Base-by-base conservation (phyloP, 768 basidiomycete species). In the Collybia sordida region DNA sequence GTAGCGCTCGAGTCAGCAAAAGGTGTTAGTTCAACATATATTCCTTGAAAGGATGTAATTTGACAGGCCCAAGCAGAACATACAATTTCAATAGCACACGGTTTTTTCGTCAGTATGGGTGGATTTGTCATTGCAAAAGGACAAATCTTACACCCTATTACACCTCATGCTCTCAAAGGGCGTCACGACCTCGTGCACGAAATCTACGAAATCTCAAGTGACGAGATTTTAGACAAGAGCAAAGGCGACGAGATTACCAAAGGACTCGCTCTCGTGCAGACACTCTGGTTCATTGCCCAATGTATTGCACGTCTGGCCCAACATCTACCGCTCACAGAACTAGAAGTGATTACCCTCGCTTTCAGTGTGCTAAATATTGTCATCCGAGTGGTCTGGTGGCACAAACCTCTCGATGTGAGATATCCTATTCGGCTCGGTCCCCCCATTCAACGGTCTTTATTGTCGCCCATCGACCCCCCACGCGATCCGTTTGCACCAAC, bases 331-430 rank as follows among this genome's bases (percentile, higher is more conserved):
- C n/a, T 45, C 14, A 52, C 35, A 8, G 22, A 52, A 40, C 21
- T 52, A 21, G 54, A 55, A 34, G 40, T 56, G 5, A 43, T 42
- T 6, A 50, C 52, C 5, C 44, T 57, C 22, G 48, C 48, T 0
- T 50, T 45, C 22, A 47, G 47, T 6, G 36, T 42, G 12, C 31
- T 49, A 27, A 53, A 53, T 35, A 17, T 23, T 11, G 31, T 47
- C n/a, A 44, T 46, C 31, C 53, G 50, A 18, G 19, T 39, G 17
- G 27, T 57, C 21, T 53, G 52, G 55, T 53, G 55, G 55, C n/a
- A 53, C 14, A 57, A 57, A 35, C 55, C 55, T n/a, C 42, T 53
- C 25, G 37, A 42, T 22, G 42, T 47, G 39, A 19, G 23, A 18
- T 21, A 18, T 18, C 39, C 39, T 18, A 18, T 41, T 12, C 31